Conservation (phyloP, 331 rosid species). For the Erythrophleum ivorense region DNA sequence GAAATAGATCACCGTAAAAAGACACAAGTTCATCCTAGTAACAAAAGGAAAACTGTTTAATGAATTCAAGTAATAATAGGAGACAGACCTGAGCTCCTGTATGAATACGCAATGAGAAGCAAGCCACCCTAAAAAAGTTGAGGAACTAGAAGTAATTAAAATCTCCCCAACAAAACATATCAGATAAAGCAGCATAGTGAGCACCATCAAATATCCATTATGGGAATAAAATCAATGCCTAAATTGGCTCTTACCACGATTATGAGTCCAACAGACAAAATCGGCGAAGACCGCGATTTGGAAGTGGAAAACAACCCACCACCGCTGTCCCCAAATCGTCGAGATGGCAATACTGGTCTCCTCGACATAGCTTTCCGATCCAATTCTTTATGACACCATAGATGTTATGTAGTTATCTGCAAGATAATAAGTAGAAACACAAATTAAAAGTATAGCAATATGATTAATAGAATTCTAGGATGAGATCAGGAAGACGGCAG, state of each 20-base stretch:
- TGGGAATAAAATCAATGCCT: background rate
- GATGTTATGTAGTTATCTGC: conserved; percentile 26
- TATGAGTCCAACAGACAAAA: conserved; percentile 43
- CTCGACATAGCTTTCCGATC: conserved; percentile 47
- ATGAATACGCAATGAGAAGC: conserved; percentile 50
- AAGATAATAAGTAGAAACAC: background rate
- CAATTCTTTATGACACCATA: background rate
- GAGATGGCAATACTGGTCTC: conserved; percentile 44
- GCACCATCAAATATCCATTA: conserved; percentile 28
- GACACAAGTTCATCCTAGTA: background rate
- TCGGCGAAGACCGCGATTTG: conserved; percentile 46
- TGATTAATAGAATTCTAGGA: background rate
- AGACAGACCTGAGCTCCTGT: conserved; percentile 47
- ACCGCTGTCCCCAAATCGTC: conserved; percentile 50
- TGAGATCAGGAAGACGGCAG: background rate
- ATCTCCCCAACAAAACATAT: conserved; percentile 11
- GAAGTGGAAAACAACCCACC: conserved; percentile 50
- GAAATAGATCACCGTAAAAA: conserved; percentile 6
- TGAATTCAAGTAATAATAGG: background rate
- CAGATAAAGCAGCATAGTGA: background rate
- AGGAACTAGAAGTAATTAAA: conserved; percentile 25
- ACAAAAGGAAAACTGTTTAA: background rate
- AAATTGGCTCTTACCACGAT: conserved; percentile 39
- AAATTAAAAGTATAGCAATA: background rate
- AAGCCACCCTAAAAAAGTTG: conserved; percentile 49